Conservation (phyloP, 1,284 basidiomycete species). For the Irpex sp. region DNA sequence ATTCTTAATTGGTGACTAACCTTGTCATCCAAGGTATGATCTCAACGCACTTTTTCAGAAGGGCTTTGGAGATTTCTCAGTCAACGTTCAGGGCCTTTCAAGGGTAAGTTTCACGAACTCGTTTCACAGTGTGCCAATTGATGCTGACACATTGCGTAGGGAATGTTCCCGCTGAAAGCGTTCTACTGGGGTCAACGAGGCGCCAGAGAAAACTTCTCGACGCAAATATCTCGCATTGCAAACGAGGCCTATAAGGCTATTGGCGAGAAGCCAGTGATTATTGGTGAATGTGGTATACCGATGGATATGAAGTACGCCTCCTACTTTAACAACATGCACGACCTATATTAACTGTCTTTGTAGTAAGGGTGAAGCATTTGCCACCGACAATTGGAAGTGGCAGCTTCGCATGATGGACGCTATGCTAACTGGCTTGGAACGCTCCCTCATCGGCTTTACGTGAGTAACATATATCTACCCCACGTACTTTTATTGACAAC, state of each 20-base stretch:
- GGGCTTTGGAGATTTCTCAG: constrained; percentile 76
- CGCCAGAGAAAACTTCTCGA: constrained; percentile 75
- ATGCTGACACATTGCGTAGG: constrained; percentile 41
- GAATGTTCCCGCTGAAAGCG: constrained; percentile 76
- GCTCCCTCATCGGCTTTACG: constrained; percentile 77
- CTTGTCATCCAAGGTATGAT: constrained; percentile 67
- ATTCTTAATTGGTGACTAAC: background rate
- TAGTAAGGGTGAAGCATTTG: constrained; percentile 71
- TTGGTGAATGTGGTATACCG: constrained; percentile 90
- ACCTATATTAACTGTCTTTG: background rate
- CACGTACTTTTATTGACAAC: constrained; percentile 1
- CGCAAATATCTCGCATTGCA: constrained; percentile 82
- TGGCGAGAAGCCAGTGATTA: constrained; percentile 76
- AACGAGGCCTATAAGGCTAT: constrained; percentile 62
- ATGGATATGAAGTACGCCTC: constrained; percentile 87
- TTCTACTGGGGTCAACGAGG: constrained; percentile 87
- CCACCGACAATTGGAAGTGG: constrained; percentile 74
- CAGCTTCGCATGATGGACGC: constrained; percentile 89
- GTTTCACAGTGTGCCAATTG: background rate
- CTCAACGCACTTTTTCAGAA: constrained; percentile 83
- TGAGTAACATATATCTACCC: constrained; percentile 35
- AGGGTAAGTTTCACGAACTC: constrained; percentile 45
- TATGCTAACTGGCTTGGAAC: constrained; percentile 75
- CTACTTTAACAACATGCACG: background rate
- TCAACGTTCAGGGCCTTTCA: constrained; percentile 88